A percentile compares a stretch with the other conserved stretches of the same genome.
phyloP scores from a whole-genome alignment of 805 yeast species.

The Sugiyamaella smithiae region DNA sequence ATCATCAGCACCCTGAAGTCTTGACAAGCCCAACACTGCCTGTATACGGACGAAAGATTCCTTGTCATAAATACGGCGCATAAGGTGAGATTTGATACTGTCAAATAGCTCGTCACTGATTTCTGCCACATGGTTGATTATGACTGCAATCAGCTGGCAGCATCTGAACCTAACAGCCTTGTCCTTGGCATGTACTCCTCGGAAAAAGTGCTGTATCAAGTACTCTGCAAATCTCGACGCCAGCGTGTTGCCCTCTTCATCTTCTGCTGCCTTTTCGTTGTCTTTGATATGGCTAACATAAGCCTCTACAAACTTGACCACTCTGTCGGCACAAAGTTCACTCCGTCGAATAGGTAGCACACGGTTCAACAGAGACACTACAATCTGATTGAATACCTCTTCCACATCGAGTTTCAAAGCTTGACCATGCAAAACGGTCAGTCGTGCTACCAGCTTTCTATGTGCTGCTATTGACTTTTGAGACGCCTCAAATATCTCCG shows the following conservation, averaged over 20 bases:
- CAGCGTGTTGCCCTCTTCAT: conserved; percentile 38
- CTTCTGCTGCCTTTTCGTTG: conserved; percentile 32
- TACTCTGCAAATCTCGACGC: conserved; percentile 55
- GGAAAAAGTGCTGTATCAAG: conserved; percentile 62
- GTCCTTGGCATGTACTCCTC: conserved; percentile 76
- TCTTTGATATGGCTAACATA: conserved; percentile 44
- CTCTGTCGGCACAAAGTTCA: conserved; percentile 69
- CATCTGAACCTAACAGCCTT: conserved; percentile 76
- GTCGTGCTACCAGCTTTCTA: conserved; percentile 62
- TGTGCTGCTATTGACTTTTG: conserved; percentile 75
- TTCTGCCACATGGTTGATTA: conserved; percentile 70
- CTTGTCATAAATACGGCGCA: conserved; percentile 39
- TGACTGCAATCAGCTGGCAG: conserved; percentile 68
- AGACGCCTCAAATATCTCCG: conserved; percentile 75
- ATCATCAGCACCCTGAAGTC: conserved; percentile 64
- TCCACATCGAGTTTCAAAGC: conserved; percentile 52
- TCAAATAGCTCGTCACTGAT: conserved; percentile 71
- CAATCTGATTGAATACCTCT: conserved; percentile 57
- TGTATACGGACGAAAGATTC: conserved; percentile 80
- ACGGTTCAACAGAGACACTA: conserved; percentile 61
- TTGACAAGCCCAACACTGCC: conserved; percentile 74
- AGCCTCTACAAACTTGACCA: conserved; percentile 63
- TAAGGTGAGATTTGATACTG: conserved; percentile 56
- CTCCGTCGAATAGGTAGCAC: conserved; percentile 65
- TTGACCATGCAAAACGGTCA: conserved; percentile 53